Base-by-base conservation (phyloP, 441 rosid species). In the Bocquillonia castaneifolia region DNA sequence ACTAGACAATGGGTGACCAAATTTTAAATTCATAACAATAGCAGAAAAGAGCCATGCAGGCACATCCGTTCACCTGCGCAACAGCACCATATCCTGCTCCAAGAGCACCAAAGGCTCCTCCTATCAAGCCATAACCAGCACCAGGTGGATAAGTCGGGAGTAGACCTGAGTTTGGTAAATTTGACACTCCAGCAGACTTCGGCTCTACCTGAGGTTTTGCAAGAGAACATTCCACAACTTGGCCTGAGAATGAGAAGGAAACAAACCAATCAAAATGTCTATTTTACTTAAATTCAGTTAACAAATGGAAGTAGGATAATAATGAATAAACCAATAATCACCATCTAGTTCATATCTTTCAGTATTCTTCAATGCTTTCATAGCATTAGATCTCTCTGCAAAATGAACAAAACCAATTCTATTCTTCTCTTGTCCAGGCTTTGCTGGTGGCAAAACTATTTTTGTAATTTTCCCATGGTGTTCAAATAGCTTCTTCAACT, bases 121-220 rank as follows among this genome's bases (percentile, higher is more conserved):
- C 96, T 64, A 79, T 79, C 76, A 89, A 68, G 61, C 96, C 95
- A 79, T 84, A 91, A 67, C 96, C 89, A 68, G 82, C 77, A 68
- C 69, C 84, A 64, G 92, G 83, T 69, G 90, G 93, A 71, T 81
- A 88, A 73, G 76, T 79, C 48, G 92, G 83, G 67, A 81, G 81
- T 79, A 93, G 52, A 51, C 83, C 77, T 39, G 93, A 69, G 72
- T 83, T 85, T 79, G 83, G 98, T 20, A 77, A 65, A 65, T 83
- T 84, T 61, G 87, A 73, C 50, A 70, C 84, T 44, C 86, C 84
- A 74, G 59, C 63, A 66, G 81, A 55, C 75, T 87, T 93, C 76
- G 86, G 96, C 72, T 94, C 99, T 17, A 93, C 80, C 72, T 94
- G 97, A 64, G 97, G 99, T 84, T 94, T 91, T 36, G 96, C 97